Evolutionary conservation across 768 basidiomycete genomes (phyloP).

Genomic region (Agrocybe pediades): DNA sequence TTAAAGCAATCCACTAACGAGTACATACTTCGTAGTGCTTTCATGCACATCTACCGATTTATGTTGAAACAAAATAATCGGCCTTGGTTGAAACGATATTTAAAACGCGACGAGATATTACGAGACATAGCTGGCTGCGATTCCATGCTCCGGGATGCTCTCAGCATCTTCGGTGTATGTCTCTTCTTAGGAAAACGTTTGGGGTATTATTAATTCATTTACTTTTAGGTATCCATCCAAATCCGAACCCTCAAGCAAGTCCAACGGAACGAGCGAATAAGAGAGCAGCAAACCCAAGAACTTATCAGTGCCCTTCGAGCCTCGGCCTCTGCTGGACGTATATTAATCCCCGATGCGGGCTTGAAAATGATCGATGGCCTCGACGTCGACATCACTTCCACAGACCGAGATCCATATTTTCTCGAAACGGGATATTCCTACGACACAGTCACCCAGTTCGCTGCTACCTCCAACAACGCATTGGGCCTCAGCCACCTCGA

Average conservation of each 20-base stretch:
- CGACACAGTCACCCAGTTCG: conserved; percentile 18
- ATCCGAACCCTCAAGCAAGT: conserved; percentile 56
- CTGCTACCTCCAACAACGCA: conserved; percentile 20
- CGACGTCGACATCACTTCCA: conserved; percentile 4
- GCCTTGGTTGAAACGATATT: conserved; percentile 78
- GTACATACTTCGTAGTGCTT: conserved; percentile 32
- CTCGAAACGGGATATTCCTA: conserved; percentile 8
- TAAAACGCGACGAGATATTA: conserved; percentile 71
- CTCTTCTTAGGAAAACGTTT: background rate
- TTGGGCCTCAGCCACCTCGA: conserved; percentile 15
- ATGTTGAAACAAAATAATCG: conserved; percentile 60
- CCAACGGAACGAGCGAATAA: conserved; percentile 42
- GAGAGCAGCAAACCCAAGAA: conserved; percentile 42
- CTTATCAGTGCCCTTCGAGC: conserved; percentile 26
- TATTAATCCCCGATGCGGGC: conserved; percentile 3
- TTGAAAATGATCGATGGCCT: conserved; percentile 12
- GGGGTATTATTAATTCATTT: background rate
- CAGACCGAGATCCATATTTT: conserved; percentile 6
- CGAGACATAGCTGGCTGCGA: conserved; percentile 55
- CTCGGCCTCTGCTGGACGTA: conserved; percentile 3
- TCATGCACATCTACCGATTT: conserved; percentile 46
- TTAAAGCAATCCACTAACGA: conserved; percentile 4
- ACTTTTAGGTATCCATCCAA: conserved; percentile 30
- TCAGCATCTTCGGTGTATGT: conserved; percentile 57
- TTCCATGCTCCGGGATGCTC: conserved; percentile 54